A percentile compares a stretch with the other conserved stretches of the same genome.
Conservation (phyloP, 208 protist genomes). For the Leishmania arabica region DNA sequence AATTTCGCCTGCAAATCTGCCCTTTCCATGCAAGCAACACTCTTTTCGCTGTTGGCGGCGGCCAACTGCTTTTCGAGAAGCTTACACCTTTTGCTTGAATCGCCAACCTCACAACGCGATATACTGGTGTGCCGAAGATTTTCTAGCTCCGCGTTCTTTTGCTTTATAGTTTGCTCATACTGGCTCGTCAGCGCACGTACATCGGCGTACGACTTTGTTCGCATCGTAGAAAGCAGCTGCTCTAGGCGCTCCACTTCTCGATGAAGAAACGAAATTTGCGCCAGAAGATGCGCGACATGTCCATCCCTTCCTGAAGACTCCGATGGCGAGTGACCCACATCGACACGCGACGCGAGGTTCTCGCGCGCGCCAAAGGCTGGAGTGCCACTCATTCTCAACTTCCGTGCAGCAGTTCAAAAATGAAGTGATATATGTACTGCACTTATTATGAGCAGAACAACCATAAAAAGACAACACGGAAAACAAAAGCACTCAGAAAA, state of each 20-base stretch:
- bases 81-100: conserved; percentile 57
- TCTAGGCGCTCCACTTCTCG: conserved; percentile 83
- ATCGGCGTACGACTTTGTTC: conserved; percentile 36
- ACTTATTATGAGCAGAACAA: background rate
- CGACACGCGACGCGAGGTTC: background rate
- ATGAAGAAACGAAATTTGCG: conserved; percentile 82
- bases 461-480: background rate
- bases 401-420: background rate
- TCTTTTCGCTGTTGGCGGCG: conserved; percentile 64
- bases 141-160: conserved; percentile 52
- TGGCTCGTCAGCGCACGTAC: conserved; percentile 24
- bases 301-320: conserved; percentile 9
- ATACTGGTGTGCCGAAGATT: conserved; percentile 25
- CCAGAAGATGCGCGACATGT: conserved; percentile 56
- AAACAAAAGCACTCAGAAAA: background rate
- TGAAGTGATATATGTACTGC: background rate
- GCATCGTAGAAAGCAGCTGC: conserved; percentile 33
- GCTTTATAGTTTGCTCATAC: conserved; percentile 57
- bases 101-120: conserved; percentile 31
- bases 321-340: background rate
- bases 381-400: conserved; percentile 2
- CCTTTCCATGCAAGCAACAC: conserved; percentile 54
- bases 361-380: background rate
- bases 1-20: conserved; percentile 54
- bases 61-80: conserved; percentile 76